Evolutionary conservation across 352 stramenopile species (phyloP), one percentile per base, ranked within the genome.

Genomic region (Pelagophyceae sp.): DNA sequence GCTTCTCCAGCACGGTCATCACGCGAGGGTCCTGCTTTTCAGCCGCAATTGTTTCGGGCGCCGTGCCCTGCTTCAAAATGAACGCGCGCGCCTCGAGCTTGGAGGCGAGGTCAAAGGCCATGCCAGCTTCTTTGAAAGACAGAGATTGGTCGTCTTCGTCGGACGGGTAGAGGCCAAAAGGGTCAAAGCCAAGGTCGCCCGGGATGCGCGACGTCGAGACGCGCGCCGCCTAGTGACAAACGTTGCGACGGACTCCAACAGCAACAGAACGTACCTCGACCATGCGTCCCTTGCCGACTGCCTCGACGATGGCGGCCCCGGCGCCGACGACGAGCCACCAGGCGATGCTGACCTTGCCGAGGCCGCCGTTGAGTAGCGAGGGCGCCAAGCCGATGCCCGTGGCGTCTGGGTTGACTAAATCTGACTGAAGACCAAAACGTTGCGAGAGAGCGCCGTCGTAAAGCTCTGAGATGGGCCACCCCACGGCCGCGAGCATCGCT

Each of bases 141-240:
- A n/a, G 25, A 1, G 61, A 83, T 0, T 72, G 75, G 38, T 80
- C 72, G 32, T 84, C 78, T 19, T 78, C 76, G n/a, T n/a, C n/a
- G n/a, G n/a, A n/a, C 25, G 86, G 85, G 72, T 86, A 89, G 27
- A 90, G 76, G 37, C 85, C 82, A 17, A 92, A 72, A 35, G 86
- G 85, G 85, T 91, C 87, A 58, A 90, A 84, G 32, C 85, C 84
- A 27, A 87, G 82, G 77, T 91, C 82, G 72, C 85, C 86, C 72
- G 86, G 84, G 60, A 80, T 51, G 75, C 87, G 88, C 25, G 72
- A 76, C 78, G 74, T 25, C 58, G 61, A n/a, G 5, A 27, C 38
- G 32, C 72, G 82, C 1, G 80, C 69, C 15, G 29, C 3, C 3
- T n/a, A 33, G 15, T 54, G 6, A 31, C 86, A 85, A 0, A 81